Percentiles rank a stretch among this genome's conserved stretches.
These are phyloP conservation scores for Talaromyces adpressus DNA, from an alignment of 495 filamentous ascomycete genomes.

Conservation along the genomic window DNA sequence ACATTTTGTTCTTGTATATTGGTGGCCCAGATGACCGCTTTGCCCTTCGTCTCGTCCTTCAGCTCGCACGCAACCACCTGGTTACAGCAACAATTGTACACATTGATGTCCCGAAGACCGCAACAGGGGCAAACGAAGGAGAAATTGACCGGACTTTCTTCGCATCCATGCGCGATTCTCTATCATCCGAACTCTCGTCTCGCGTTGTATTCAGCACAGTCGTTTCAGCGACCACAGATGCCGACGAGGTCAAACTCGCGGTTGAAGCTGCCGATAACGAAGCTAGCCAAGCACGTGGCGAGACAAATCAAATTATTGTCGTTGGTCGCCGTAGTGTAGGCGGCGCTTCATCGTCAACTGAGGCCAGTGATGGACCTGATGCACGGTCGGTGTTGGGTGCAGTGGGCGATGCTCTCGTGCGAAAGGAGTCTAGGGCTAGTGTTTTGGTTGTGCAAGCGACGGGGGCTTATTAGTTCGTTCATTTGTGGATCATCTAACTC, in stretches of 20 bases:
- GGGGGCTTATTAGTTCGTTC: background rate
- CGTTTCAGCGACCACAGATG: slow-evolving; percentile 14
- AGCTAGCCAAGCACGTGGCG: slow-evolving; percentile 53
- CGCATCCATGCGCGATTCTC: slow-evolving; percentile 50
- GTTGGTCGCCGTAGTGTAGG: slow-evolving; percentile 51
- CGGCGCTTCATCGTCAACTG: slow-evolving; percentile 6
- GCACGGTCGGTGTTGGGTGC: slow-evolving; percentile 58
- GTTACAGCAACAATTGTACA: slow-evolving; percentile 42
- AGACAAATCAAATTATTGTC: slow-evolving; percentile 73
- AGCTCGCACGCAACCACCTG: slow-evolving; percentile 67
- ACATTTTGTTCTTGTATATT: slow-evolving; percentile 82
- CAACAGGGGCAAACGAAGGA: background rate
- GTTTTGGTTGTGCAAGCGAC: slow-evolving; percentile 73
- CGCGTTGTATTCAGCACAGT: slow-evolving; percentile 55
- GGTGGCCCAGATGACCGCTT: slow-evolving; percentile 80
- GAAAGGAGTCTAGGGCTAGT: slow-evolving; percentile 58
- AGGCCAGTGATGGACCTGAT: slow-evolving; percentile 30
- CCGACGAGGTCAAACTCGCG: slow-evolving; percentile 23
- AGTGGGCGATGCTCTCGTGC: slow-evolving; percentile 54
- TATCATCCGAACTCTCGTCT: slow-evolving; percentile 47
- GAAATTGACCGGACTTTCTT: slow-evolving; percentile 54
- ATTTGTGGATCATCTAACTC: background rate
- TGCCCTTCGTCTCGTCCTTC: slow-evolving; percentile 73
- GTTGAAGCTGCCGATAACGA: slow-evolving; percentile 46
- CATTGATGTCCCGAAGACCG: slow-evolving; percentile 11